Evolutionary conservation across 2,329 filamentous ascomycete species (phyloP).

Genomic region (Fusarium nisikadoi): DNA sequence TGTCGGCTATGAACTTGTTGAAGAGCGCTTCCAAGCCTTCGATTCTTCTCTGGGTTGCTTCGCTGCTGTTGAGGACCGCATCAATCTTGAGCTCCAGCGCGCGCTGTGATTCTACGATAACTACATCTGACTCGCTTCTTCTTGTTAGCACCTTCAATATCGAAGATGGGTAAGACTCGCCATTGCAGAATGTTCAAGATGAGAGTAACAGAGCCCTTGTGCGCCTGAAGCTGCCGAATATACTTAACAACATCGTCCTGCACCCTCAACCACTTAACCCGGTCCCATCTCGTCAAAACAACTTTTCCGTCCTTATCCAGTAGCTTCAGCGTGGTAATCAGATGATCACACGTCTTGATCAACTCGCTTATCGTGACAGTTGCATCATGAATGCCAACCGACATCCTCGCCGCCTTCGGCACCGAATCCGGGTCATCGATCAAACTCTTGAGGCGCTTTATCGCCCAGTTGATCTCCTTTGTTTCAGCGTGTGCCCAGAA

Average conservation of each 20-base stretch:
- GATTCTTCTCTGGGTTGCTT: conserved; percentile 5
- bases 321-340: not conserved
- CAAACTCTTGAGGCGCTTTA: conserved; percentile 2
- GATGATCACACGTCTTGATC: conserved; percentile 13
- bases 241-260: conserved; percentile 27
- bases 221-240: conserved; percentile 17
- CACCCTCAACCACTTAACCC: conserved; percentile 11
- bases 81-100: conserved; percentile 13
- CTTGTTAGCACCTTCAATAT: not conserved
- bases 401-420: conserved; percentile 12
- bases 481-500: conserved; percentile 19
- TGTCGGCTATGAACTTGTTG: conserved; percentile 21
- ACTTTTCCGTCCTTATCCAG: not conserved
- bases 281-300: not conserved
- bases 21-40: conserved; percentile 10
- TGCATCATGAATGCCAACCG: conserved; percentile 19
- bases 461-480: conserved; percentile 21
- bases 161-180: accelerated
- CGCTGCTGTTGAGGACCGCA: not conserved
- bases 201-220: conserved; percentile 19
- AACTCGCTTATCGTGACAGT: conserved; percentile 21
- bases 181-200: conserved; percentile 23
- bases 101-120: conserved; percentile 12
- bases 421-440: conserved; percentile 21
- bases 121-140: conserved; percentile 9